Evolutionary conservation across 805 yeast genomes (phyloP).

Genomic region (Schwanniomyces pseudopolymorphus): DNA sequence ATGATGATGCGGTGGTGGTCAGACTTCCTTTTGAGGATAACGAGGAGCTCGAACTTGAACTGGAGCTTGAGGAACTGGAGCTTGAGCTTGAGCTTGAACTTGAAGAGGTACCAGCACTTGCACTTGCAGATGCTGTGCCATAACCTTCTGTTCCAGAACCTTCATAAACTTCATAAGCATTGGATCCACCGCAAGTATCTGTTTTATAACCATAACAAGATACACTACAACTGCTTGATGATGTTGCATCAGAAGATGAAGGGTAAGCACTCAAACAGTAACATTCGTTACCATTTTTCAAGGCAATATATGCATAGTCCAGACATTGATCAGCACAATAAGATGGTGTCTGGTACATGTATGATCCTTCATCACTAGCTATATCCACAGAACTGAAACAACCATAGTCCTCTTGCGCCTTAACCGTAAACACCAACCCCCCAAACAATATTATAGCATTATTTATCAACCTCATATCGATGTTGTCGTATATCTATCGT

Average conservation of each 20-base stretch:
- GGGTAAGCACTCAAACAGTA: conserved; percentile 38
- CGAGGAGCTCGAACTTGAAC: conserved; percentile 2
- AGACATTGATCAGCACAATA: conserved; percentile 31
- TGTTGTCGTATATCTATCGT: background rate
- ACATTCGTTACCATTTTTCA: conserved; percentile 36
- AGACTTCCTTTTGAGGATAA: no score
- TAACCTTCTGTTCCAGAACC: conserved; percentile 20
- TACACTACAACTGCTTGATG: conserved; percentile 22
- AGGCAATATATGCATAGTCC: conserved; percentile 36
- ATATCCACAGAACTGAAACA: conserved; percentile 31
- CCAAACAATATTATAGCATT: background rate
- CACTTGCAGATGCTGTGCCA: conserved; percentile 1
- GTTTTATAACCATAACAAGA: conserved; percentile 35
- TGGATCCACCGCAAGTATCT: conserved; percentile 38
- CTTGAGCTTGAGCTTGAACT: conserved; percentile 6
- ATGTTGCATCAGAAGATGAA: conserved; percentile 12
- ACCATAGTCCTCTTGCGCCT: conserved; percentile 14
- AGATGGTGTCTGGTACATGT: conserved; percentile 26
- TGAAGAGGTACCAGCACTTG: background rate
- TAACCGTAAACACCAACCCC: background rate
- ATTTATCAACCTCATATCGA: background rate
- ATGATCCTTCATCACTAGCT: conserved; percentile 21
- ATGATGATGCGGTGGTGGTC: conserved; percentile 10
- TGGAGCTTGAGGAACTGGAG: conserved; percentile 6
- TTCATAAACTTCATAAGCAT: conserved; percentile 28